These are phyloP conservation scores for Trifolium pratense DNA, from an alignment of 306 rosid genomes.

Conservation along the genomic window DNA sequence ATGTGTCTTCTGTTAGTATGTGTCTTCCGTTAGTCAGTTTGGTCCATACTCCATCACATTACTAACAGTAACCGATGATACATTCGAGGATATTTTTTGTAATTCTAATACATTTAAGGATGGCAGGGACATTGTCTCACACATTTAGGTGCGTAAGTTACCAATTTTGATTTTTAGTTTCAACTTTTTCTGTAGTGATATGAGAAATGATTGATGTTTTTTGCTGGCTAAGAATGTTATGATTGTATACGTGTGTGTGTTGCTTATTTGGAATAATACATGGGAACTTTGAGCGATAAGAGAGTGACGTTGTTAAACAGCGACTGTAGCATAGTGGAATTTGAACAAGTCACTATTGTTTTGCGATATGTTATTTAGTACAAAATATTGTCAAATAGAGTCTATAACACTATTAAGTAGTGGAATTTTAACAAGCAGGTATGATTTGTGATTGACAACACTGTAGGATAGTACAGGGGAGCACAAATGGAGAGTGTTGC, in stretches of 20 bases:
- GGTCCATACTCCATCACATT: too few relatives aligned
- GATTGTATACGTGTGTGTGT: slow-evolving; percentile 10
- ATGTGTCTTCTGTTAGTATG: too few relatives aligned
- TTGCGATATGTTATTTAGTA: not conserved
- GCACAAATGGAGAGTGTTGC: not conserved
- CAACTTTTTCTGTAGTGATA: slow-evolving; percentile 22
- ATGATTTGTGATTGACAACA: not conserved
- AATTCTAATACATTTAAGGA: not conserved
- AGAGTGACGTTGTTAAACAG: not conserved
- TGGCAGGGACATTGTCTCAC: not conserved
- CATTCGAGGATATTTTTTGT: not conserved
- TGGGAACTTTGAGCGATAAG: slow-evolving; percentile 9
- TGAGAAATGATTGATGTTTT: not conserved
- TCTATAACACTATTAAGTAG: not conserved
- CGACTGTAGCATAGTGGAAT: not conserved
- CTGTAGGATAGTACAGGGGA: not conserved
- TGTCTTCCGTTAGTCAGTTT: too few relatives aligned
- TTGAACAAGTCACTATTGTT: not conserved
- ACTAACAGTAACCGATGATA: not conserved
- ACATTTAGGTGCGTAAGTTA: slow-evolving; percentile 9
- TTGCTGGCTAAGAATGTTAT: slow-evolving; percentile 17
- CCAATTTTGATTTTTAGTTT: slow-evolving; percentile 24
- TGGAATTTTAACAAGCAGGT: not conserved
- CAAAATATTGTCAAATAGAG: not conserved
- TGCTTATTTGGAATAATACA: not conserved